These are phyloP conservation scores for Microsporum audouinii DNA, from an alignment of 2,329 filamentous ascomycete genomes.

Conservation along the genomic window DNA sequence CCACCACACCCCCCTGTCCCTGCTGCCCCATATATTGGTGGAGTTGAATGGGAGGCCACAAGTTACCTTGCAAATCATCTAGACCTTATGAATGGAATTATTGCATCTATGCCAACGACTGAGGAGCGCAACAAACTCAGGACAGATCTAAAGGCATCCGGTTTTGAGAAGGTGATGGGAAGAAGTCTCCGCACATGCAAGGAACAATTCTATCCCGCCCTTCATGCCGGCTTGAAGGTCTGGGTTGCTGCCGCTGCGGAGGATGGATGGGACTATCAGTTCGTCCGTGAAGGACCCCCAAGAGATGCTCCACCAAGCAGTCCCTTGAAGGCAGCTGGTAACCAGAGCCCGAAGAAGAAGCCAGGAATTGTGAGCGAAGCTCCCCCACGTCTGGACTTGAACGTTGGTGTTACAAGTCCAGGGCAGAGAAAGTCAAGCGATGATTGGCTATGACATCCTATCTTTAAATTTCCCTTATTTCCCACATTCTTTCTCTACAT, in stretches of 20 bases:
- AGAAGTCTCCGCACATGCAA: slow-evolving; percentile 80
- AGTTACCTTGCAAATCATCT: slow-evolving; percentile 90
- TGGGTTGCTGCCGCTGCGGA: slow-evolving; percentile 82
- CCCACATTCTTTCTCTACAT: neutral
- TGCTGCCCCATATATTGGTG: slow-evolving; percentile 88
- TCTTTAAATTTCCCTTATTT: neutral
- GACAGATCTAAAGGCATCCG: slow-evolving; percentile 65
- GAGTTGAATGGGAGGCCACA: slow-evolving; percentile 97
- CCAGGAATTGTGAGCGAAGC: slow-evolving; percentile 35
- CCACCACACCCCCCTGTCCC: slow-evolving; percentile 78
- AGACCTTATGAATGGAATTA: slow-evolving; percentile 80
- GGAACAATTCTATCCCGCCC: slow-evolving; percentile 89
- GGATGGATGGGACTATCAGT: slow-evolving; percentile 75
- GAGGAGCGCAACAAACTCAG: slow-evolving; percentile 67
- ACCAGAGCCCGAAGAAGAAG: slow-evolving; percentile 32
- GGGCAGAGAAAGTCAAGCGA: neutral
- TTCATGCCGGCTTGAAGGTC: slow-evolving; percentile 77
- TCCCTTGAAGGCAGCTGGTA: slow-evolving; percentile 33
- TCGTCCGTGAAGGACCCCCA: slow-evolving; percentile 52
- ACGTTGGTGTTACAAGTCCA: neutral
- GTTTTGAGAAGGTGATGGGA: slow-evolving; percentile 85
- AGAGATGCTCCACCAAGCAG: slow-evolving; percentile 33
- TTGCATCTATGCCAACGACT: slow-evolving; percentile 63
- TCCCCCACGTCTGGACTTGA: slow-evolving; percentile 47
- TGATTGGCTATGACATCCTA: slow-evolving; percentile 3